A percentile compares a stretch with the other conserved stretches of the same genome.
phyloP scores from a whole-genome alignment of 225 moss, liverwort and hornwort species.

The Pseudisothecium myosuroides region DNA sequence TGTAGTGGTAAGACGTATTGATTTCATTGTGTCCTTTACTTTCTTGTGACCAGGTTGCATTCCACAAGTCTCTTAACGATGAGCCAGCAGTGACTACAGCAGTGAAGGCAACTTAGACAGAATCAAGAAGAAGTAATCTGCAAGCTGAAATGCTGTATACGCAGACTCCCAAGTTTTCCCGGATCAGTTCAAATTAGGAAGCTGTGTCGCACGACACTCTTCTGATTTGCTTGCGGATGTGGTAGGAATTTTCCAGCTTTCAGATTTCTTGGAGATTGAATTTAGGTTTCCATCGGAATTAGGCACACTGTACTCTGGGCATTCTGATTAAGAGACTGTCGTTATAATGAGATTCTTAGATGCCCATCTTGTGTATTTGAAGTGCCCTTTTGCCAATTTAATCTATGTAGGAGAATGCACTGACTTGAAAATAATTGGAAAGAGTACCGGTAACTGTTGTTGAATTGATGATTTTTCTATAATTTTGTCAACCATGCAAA shows the following conservation, averaged over 20 bases:
- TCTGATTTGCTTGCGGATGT: background rate
- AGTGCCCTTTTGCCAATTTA: background rate
- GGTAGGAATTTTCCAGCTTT: background rate
- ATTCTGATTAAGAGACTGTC: background rate
- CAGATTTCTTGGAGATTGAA: background rate
- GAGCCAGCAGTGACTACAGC: constrained; percentile 14
- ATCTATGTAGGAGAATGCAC: background rate
- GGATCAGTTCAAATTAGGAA: background rate
- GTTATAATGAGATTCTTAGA: background rate
- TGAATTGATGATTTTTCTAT: background rate
- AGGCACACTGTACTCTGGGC: background rate
- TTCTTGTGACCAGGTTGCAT: constrained; percentile 41
- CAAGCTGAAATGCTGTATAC: background rate
- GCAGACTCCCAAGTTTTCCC: background rate
- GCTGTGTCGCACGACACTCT: background rate
- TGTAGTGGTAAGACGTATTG: background rate
- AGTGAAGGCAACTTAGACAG: background rate
- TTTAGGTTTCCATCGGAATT: background rate
- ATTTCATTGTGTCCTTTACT: background rate
- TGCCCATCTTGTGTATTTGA: background rate
- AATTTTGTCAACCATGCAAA: background rate
- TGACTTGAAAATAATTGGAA: background rate
- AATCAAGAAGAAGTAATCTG: background rate
- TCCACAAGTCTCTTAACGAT: constrained; percentile 53
- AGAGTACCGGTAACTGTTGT: background rate